Evolutionary conservation across 257 asterid genomes (phyloP).

Genomic region (Solanum microdontum): DNA sequence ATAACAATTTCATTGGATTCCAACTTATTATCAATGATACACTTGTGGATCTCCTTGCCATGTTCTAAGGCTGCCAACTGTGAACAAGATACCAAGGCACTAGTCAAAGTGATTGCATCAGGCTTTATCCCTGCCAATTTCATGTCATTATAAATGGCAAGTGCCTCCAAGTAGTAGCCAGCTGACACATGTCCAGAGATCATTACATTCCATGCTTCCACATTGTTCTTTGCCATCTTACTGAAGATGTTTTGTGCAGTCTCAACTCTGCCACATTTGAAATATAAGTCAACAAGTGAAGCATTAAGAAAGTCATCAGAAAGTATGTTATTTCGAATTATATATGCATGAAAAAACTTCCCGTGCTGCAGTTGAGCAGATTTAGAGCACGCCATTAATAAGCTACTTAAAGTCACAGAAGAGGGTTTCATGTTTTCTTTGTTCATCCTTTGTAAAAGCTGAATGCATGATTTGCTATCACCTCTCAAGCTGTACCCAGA

Average conservation of each 20-base stretch:
- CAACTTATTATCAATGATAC: conserved; percentile 21
- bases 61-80: conserved; percentile 55
- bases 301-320: conserved; percentile 34
- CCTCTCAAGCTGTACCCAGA: conserved; percentile 63
- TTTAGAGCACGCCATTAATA: conserved; percentile 53
- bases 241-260: conserved; percentile 34
- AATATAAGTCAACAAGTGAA: conserved; percentile 57
- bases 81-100: conserved; percentile 63
- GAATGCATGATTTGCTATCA: conserved; percentile 39
- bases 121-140: conserved; percentile 32
- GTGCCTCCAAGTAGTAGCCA: conserved; percentile 61
- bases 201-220: conserved; percentile 65
- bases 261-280: conserved; percentile 45
- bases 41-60: conserved; percentile 52
- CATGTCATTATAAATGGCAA: conserved; percentile 40
- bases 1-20: conserved; percentile 46
- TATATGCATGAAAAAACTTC: conserved; percentile 51
- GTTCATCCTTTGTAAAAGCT: conserved; percentile 38
- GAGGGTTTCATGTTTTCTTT: conserved; percentile 31
- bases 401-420: conserved; percentile 49
- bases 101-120: conserved; percentile 53
- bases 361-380: conserved; percentile 46
- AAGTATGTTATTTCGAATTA: conserved; percentile 21
- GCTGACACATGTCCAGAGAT: conserved; percentile 73
- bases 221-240: conserved; percentile 27